These are phyloP conservation scores for Alectoria sarmentosa DNA, from an alignment of 495 filamentous ascomycete species.

Conservation along the genomic window DNA sequence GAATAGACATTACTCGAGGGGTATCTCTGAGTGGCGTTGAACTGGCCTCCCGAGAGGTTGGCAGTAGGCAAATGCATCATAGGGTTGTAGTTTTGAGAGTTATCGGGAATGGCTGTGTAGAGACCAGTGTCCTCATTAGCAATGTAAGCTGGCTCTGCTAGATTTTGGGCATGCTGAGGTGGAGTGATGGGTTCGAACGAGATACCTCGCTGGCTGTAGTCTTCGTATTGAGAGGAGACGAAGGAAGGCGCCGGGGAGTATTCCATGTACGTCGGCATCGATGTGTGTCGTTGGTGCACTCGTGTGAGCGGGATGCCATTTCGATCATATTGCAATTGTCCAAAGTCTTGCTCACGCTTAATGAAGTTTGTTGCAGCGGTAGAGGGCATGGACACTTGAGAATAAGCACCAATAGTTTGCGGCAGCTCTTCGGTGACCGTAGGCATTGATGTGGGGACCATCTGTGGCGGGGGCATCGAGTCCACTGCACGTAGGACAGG, in stretches of 20 bases:
- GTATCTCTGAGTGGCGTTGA: conserved; percentile 61
- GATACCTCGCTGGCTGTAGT: conserved; percentile 92
- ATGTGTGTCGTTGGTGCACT: conserved; percentile 83
- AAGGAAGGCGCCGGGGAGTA: conserved; percentile 98
- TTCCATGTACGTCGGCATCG: conserved; percentile 95
- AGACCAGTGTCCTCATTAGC: conserved; percentile 94
- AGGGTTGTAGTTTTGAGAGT: conserved; percentile 55
- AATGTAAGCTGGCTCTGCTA: conserved; percentile 90
- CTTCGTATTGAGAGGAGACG: conserved; percentile 91
- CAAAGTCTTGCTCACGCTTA: conserved; percentile 77
- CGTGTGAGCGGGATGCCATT: conserved; percentile 79
- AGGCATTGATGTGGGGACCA: conserved; percentile 64
- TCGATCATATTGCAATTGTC: conserved; percentile 76
- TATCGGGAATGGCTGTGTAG: conserved; percentile 89
- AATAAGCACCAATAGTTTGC: conserved; percentile 67
- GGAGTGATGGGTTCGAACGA: conserved; percentile 96
- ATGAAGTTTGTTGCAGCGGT: conserved; percentile 60
- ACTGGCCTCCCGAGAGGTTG: conserved; percentile 70
- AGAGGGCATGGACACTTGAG: conserved; percentile 53
- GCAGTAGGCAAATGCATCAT: conserved; percentile 91
- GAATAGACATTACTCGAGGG: conserved; percentile 79
- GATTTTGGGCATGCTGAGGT: conserved; percentile 74
- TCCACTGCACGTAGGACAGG: conserved; percentile 86
- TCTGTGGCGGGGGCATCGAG: conserved; percentile 76
- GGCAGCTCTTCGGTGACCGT: conserved; percentile 69